Conservation (phyloP, 179 eudicot genomes). For the Spinacia oleracea region DNA sequence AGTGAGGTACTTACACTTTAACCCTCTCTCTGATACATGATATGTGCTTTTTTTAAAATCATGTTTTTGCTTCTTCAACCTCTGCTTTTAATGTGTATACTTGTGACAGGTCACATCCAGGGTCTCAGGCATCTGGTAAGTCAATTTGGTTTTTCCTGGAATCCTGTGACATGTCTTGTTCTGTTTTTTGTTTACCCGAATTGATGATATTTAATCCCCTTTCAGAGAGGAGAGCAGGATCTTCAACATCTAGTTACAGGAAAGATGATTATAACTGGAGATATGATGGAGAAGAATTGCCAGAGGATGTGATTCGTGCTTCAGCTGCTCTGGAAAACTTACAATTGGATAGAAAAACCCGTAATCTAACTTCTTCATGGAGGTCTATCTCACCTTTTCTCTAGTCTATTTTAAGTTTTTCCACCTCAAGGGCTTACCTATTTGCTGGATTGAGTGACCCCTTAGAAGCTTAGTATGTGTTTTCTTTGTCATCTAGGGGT, state of each 20-base stretch:
- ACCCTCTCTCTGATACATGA: background rate
- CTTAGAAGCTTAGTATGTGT: background rate
- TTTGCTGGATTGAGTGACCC: background rate
- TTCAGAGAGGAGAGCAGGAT: slow-evolving; percentile 80
- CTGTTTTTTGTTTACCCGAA: background rate
- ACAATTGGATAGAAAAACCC: slow-evolving; percentile 92
- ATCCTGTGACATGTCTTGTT: slow-evolving; percentile 11
- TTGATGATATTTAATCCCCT: slow-evolving; percentile 15
- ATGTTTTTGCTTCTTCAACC: background rate
- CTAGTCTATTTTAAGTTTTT: slow-evolving; percentile 1
- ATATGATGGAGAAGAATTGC: slow-evolving; percentile 68
- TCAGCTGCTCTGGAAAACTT: slow-evolving; percentile 86
- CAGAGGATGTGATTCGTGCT: slow-evolving; percentile 77
- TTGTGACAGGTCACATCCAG: slow-evolving; percentile 57
- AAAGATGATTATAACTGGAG: slow-evolving; percentile 90
- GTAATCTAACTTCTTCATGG: slow-evolving; percentile 84
- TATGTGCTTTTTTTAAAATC: slow-evolving; percentile 9
- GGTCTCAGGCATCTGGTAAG: slow-evolving; percentile 84
- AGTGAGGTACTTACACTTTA: slow-evolving; percentile 55
- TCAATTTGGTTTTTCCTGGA: slow-evolving; percentile 12
- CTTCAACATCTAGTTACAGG: slow-evolving; percentile 73
- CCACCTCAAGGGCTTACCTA: background rate
- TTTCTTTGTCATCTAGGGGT: slow-evolving; percentile 10
- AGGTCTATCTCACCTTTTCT: slow-evolving; percentile 49
- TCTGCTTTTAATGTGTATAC: slow-evolving; percentile 16